Base-by-base conservation (phyloP, 2,329 filamentous ascomycete species). In the Trichoderma endophyticum region DNA sequence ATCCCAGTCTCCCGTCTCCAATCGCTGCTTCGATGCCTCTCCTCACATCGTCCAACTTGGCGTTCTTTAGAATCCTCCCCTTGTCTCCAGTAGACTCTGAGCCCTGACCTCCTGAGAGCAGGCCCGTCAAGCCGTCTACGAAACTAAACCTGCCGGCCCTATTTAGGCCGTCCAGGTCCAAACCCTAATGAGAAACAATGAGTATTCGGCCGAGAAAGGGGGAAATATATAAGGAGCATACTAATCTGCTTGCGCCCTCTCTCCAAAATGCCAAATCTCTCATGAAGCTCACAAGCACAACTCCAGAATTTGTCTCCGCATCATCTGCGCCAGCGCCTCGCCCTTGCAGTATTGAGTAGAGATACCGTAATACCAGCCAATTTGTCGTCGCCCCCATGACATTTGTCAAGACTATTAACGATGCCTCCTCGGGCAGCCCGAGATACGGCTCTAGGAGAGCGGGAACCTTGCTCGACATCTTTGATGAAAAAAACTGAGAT, bases 271-370 rank as follows among this genome's bases (percentile, higher is more conserved):
- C 84, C 74, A 87, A 88, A 77, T 95, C 92, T 73, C 93, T 87
- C 81, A 97, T 83, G 82, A 96, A 97, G 83, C 93, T 97, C 72
- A 96, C 90, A 3, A 98, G 84, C 3, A 97, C 85, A 1, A 98
- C 87, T 64, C 84, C 86, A 30, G 80, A 82, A 12, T 78, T 78
- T 15, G 76, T 75, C 18, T 51, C 71, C 32, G 64, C 71, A 32
- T 74, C 75, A 7, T 76, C 72, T 54, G 68, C 74, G 48, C 51
- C 74, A 54, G 39, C 77, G 77, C n/a, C n/a, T 32, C 67, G 56
- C 15, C 54, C 71, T 6, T 43, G 74, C 56, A 88, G 82, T 7
- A 84, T 80, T n/a, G 83, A 81, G 77, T 84, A 84, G 3, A 91
- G 79, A 76, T 87, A 87, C 48, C 89, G 85, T 61, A 90, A 81